Base-by-base conservation (phyloP, 2,329 filamentous ascomycete genomes). In the Exophiala lecanii-corni region DNA sequence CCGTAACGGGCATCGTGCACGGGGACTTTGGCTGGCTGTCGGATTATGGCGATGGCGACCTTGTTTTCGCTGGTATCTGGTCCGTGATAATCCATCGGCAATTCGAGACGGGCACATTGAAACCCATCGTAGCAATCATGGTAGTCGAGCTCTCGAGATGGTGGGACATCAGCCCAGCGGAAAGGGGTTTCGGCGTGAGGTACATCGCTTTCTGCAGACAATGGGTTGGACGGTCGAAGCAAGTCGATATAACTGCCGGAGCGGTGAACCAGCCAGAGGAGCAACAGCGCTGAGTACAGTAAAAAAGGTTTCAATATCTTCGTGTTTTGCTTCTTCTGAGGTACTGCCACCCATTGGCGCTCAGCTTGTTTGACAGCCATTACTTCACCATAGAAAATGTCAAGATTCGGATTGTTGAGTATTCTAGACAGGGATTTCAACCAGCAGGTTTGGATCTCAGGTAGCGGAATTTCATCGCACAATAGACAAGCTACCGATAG, bases 41-140 rank as follows among this genome's bases (percentile, higher is more conserved):
- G 66, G 15, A 68, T 61, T 4, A 75, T 57, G 4, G 71, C 71
- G 17, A 75, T 50, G 2, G 61, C 61, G 9, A 72, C 61, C 16
- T 56, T 53, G 36, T 59, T 33, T 4, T n/a, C 16, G 20, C 19
- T 59, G 51, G 10, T 64, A 61, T 0, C 55, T 54, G 5, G 59
- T 54, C 32, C 33, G 23, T 69, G 60, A 53, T 67, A 70, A 51
- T 68, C 68, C 59, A 75, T 65, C 0, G 72, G 73, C 0, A 74
- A 61, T 31, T 68, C 60, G 3, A 76, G 57, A 3, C 68, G 62
- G 16, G 72, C 69, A 46, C 73, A 75, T 49, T 72, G 62, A 37
- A 68, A 68, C 3, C 61, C 62, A 43, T 62, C 62, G 43, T 66
- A 72, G 55, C 72, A 75, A 19, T 62, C 55, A 43, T 59, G 53